Conservation (phyloP, 305 asterid genomes). For the Caryopteris hybrid region DNA sequence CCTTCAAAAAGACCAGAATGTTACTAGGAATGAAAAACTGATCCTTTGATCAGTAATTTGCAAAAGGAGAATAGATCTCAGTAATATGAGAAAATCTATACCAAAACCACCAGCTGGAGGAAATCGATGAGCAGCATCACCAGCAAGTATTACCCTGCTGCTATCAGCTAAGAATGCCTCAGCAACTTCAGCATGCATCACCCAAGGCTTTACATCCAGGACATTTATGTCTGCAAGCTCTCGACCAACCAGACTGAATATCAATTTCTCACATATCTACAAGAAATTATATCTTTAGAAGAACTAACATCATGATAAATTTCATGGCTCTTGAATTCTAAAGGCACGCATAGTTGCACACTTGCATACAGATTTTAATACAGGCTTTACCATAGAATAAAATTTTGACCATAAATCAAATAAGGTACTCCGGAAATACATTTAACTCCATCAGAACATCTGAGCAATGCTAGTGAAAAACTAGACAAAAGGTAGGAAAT, state of each 20-base stretch:
- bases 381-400: not conserved
- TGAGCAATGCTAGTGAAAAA: conserved; percentile 6
- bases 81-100: conserved; percentile 17
- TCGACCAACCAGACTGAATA: conserved; percentile 69
- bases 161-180: conserved; percentile 54
- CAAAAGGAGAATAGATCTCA: not conserved
- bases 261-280: conserved; percentile 73
- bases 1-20: conserved; percentile 8
- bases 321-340: not conserved
- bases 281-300: conserved; percentile 20
- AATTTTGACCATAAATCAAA: not conserved
- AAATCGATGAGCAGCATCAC: conserved; percentile 96
- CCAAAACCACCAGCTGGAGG: conserved; percentile 99
- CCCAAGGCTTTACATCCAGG: conserved; percentile 91
- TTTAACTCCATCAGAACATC: not conserved
- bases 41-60: not conserved
- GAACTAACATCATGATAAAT: conserved; percentile 1
- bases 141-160: conserved; percentile 76
- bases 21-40: not conserved
- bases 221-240: conserved; percentile 80
- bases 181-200: conserved; percentile 97
- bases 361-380: not conserved
- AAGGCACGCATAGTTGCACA: not conserved
- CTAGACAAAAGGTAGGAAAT: not conserved
- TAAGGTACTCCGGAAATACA: not conserved